Conservation (phyloP, 495 filamentous ascomycete species). For the Chlorociboria aeruginascens region DNA sequence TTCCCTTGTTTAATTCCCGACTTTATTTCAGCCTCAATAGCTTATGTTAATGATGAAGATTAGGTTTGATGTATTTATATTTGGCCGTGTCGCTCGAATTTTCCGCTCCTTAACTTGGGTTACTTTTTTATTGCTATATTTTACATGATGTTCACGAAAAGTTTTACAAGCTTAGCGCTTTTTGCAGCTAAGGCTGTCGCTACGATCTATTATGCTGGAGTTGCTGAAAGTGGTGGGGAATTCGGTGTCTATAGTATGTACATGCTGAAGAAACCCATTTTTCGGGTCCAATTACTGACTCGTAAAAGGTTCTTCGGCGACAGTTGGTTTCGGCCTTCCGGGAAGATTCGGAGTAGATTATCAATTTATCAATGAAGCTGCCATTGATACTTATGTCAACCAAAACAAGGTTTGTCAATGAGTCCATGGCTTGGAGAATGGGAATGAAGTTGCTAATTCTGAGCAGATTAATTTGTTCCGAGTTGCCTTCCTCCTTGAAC, state of each 20-base stretch:
- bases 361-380: slow-evolving; percentile 34
- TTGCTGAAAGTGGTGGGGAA: slow-evolving; percentile 39
- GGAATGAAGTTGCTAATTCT: background rate
- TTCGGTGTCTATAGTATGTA: slow-evolving; percentile 35
- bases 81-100: too few species aligned
- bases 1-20: too few species aligned
- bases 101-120: too few species aligned
- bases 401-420: slow-evolving; percentile 25
- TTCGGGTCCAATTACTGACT: background rate
- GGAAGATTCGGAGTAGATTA: slow-evolving; percentile 39
- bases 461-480: slow-evolving; percentile 36
- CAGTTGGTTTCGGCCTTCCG: slow-evolving; percentile 33
- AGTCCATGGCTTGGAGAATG: background rate
- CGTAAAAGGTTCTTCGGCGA: slow-evolving; percentile 5
- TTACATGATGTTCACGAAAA: slow-evolving; percentile 7
- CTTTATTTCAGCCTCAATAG: too few species aligned
- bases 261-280: background rate
- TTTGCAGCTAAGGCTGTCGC: slow-evolving; percentile 27
- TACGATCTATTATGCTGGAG: slow-evolving; percentile 41
- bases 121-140: background rate
- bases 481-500: slow-evolving; percentile 41
- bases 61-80: too few species aligned
- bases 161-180: slow-evolving; percentile 10
- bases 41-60: too few species aligned
- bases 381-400: slow-evolving; percentile 34